Evolutionary conservation across 140 eudicot species (phyloP).

Genomic region (Flaveria floridana): DNA sequence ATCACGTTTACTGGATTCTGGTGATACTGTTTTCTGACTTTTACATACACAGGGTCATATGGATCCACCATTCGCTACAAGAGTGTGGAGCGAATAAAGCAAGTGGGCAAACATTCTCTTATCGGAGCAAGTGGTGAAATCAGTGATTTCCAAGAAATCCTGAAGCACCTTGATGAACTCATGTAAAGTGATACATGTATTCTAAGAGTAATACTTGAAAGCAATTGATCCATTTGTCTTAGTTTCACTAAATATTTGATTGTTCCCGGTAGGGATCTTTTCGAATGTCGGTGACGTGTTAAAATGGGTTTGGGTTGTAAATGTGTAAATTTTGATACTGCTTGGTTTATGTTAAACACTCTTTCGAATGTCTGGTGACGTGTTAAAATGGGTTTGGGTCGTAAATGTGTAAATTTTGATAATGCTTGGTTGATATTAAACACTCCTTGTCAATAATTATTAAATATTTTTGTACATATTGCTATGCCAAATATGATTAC

Average conservation of each 20-base stretch:
- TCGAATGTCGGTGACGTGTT: neutral
- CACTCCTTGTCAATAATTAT: neutral
- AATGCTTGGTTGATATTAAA: neutral
- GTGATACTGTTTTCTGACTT: neutral
- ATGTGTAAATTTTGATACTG: neutral
- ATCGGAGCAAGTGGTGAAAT: constrained; percentile 96
- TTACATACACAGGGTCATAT: constrained; percentile 61
- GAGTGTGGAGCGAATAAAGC: constrained; percentile 74
- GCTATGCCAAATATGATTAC: neutral
- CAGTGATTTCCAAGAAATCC: constrained; percentile 91
- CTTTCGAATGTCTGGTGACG: neutral
- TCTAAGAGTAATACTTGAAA: neutral
- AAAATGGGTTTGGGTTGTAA: neutral
- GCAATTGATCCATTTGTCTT: neutral
- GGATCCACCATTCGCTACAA: constrained; percentile 93
- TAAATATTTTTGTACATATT: neutral
- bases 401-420: neutral
- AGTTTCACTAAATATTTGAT: neutral
- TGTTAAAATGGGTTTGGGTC: neutral
- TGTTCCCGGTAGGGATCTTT: neutral
- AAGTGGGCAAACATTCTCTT: constrained; percentile 88
- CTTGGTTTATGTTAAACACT: neutral
- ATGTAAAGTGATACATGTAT: constrained; percentile 45
- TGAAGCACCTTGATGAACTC: constrained; percentile 71
- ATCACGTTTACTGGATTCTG: neutral